Evolutionary conservation across 805 yeast genomes (phyloP), one percentile per base, ranked within the genome.

Genomic region (Wickerhamiella occidentalis): DNA sequence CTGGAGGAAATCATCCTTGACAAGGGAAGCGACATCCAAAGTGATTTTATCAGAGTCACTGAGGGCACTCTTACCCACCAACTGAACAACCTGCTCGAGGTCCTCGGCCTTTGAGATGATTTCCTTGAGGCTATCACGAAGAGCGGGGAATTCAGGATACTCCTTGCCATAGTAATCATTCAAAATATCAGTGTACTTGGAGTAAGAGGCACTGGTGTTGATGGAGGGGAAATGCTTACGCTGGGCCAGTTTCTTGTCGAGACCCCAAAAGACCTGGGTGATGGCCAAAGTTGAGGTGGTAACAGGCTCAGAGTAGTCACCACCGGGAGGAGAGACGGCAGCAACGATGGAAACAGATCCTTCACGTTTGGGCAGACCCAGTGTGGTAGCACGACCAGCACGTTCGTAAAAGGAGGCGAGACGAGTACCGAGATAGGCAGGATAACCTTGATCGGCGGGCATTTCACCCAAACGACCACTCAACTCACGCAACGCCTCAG

Each of bases 371-470:
- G 99, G 99, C 52, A 94, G 85, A 64, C 99, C 99, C 53, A 92
- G 75, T 2, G 95, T 90, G 61, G 81, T 75, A 41, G 95, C 94
- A 67, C 83, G 86, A 73, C 99, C 99, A 43, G 99, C 99, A 75
- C 99, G 86, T 74, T 92, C 99, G 71, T 92, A 92, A 79, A 92
- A 92, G 50, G 97, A 90, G 51, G 99, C 97, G 62, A 92, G 78
- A 68, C 92, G 92, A 48, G 99, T 96, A 74, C 98, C 98, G 68
- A 92, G 76, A 68, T 92, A 92, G 47, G 99, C 99, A 54, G 99
- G 99, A 92, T 88, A 92, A 76, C 99, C 99, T 76, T 94, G 98
- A 72, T 92, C 99, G 54, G 99, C 99, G 66, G 99, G 99, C 99
- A 92, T 92, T 76, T 92, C 99, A 72, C 98, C 99, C 68, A 92